Evolutionary conservation across 306 rosid genomes (phyloP).

Genomic region (Alnus glutinosa): DNA sequence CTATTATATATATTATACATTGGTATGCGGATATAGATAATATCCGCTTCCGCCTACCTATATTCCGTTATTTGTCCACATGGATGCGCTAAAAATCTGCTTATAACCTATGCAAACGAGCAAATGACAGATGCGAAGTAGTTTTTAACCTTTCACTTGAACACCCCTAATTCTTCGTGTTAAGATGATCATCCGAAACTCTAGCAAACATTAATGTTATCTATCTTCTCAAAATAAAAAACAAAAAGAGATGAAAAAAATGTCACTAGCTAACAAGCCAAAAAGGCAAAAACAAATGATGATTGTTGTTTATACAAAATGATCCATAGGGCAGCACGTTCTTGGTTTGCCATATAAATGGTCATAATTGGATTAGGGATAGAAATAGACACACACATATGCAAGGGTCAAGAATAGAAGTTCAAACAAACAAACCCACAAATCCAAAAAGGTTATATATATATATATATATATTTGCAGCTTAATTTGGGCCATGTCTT

Average conservation of each 20-base stretch:
- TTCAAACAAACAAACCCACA: constrained; percentile 10
- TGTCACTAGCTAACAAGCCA: background rate
- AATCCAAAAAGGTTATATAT: constrained; percentile 8
- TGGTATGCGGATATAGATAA: too few species aligned
- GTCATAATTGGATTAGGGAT: background rate
- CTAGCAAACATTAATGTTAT: background rate
- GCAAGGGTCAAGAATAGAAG: constrained; percentile 7
- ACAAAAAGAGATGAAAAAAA: background rate
- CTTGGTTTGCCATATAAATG: background rate
- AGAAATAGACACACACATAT: background rate
- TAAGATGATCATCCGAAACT: background rate
- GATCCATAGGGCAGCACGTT: background rate
- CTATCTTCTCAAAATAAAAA: background rate
- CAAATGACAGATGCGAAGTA: too few species aligned
- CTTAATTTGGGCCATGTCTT: constrained; percentile 25
- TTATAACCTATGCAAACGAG: too few species aligned
- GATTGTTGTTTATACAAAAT: background rate
- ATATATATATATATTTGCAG: background rate
- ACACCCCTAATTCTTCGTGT: background rate
- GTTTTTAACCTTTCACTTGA: too few species aligned
- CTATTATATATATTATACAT: too few species aligned
- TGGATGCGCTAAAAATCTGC: too few species aligned
- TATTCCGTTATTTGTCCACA: too few species aligned
- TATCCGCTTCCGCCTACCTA: too few species aligned
- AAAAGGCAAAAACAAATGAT: background rate